Base-by-base conservation (phyloP, 441 rosid species). In the Pelargonium fulgidum region DNA sequence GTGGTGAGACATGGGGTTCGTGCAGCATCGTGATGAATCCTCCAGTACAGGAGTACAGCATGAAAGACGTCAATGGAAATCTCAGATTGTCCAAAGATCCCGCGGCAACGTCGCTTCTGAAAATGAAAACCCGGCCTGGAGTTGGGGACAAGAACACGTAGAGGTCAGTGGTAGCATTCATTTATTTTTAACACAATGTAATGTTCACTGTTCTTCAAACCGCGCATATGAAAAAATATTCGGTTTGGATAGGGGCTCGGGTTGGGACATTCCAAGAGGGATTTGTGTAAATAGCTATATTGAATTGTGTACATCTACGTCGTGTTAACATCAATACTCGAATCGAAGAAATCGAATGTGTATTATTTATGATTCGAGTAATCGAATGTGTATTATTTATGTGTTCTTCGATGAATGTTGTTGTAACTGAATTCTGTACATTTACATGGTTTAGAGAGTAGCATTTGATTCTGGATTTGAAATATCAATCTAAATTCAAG, bases 21-120 rank as follows among this genome's bases (percentile, higher is more conserved):
- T 92, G 97, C 78, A 82, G 78, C 59, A 87, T 91, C 33, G 96
- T 92, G 75, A 87, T 86, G 85, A 81, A 85, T 76, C 74, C 86
- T 17, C 76, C 48, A 19, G 29, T 83, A 3, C 75, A 68, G 12
- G 76, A 71, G 10, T 82, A 80, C 62, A 79, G 85, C 54, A 83
- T 22, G 76, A 79, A 79, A 33, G 98, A 94, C 83, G 67, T 33
- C 16, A 29, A 76, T 58, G 98, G 99, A 73, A 92, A 94, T 72
- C 6, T 92, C 45, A 26, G 81, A 17, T 44, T 92, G 70, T 88
- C 96, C 3, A 81, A 78, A 77, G 70, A 68, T 64, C 81, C 84
- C 24, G 70, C 71, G 12, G 71, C 70, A 8, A 50, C 70, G 0
- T 67, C 80, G 24, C 22, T 77, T 67, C 71, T 82, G 68, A 77